These are phyloP conservation scores for Chenopodium suecicum DNA, from an alignment of 148 eudicot species.

Conservation along the genomic window DNA sequence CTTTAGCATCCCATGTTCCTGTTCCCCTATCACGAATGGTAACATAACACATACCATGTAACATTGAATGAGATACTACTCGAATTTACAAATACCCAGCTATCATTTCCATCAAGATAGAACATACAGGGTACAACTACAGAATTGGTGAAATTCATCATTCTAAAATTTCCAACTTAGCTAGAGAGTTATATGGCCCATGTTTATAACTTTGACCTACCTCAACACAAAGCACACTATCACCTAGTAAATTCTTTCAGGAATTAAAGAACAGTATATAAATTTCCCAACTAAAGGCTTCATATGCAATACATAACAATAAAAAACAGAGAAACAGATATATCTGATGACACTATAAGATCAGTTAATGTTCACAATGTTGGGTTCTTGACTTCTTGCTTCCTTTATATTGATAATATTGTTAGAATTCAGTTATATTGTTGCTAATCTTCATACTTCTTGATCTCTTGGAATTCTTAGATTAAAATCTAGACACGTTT, in stretches of 20 bases:
- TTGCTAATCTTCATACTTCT: not conserved
- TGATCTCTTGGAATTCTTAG: not conserved
- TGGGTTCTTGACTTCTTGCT: not conserved
- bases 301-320: not conserved
- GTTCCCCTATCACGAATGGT: no score
- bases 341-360: not conserved
- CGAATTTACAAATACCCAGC: not conserved
- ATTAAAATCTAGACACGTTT: not conserved
- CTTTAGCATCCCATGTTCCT: no score
- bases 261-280: not conserved
- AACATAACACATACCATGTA: no score
- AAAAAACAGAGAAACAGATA: not conserved
- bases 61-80: not conserved
- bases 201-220: not conserved
- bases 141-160: not conserved
- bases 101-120: not conserved
- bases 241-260: not conserved
- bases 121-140: not conserved
- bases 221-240: not conserved
- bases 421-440: not conserved
- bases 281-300: not conserved
- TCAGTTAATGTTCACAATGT: not conserved
- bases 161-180: not conserved
- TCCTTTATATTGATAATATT: not conserved
- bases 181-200: not conserved